Conservation (phyloP, 2,329 filamentous ascomycete genomes). For the Microdochium bolleyi region DNA sequence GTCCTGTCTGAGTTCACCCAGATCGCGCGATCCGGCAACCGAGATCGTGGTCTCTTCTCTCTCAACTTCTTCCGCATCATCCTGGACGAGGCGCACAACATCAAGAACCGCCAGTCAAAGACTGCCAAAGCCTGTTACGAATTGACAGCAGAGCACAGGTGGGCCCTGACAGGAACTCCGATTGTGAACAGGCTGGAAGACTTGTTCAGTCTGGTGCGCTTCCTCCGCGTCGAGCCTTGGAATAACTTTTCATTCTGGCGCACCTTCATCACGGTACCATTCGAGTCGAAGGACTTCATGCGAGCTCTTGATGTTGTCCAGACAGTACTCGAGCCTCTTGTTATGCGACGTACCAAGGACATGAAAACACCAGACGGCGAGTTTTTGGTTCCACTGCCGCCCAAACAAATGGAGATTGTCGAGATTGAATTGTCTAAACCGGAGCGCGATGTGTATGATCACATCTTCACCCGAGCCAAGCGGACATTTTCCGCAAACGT, state of each 20-base stretch:
- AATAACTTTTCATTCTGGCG: slow-evolving; percentile 99
- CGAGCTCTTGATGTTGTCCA: slow-evolving; percentile 93
- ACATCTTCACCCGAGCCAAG: slow-evolving; percentile 78
- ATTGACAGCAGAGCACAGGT: slow-evolving; percentile 75
- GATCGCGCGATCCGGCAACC: slow-evolving; percentile 58
- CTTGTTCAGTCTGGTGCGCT: slow-evolving; percentile 85
- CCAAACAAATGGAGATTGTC: slow-evolving; percentile 76
- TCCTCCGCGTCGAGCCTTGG: slow-evolving; percentile 93
- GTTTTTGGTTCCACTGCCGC: slow-evolving; percentile 70
- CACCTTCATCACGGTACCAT: slow-evolving; percentile 95
- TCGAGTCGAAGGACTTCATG: slow-evolving; percentile 91
- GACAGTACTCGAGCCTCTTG: slow-evolving; percentile 91
- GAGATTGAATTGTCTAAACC: slow-evolving; percentile 76
- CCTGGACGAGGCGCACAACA: slow-evolving; percentile 88
- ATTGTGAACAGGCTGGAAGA: slow-evolving; percentile 96
- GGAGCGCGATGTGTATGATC: slow-evolving; percentile 87
- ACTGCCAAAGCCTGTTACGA: slow-evolving; percentile 94
- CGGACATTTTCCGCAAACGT: slow-evolving; percentile 78
- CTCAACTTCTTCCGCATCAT: slow-evolving; percentile 93
- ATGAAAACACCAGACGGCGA: slow-evolving; percentile 89
- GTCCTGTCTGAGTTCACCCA: slow-evolving; percentile 85
- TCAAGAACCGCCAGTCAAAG: slow-evolving; percentile 86
- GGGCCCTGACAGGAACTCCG: slow-evolving; percentile 90
- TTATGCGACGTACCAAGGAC: slow-evolving; percentile 89
- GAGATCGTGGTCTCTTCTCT: slow-evolving; percentile 73